Conservation (phyloP, 2,329 filamentous ascomycete genomes). For the Elsinoe australis region DNA sequence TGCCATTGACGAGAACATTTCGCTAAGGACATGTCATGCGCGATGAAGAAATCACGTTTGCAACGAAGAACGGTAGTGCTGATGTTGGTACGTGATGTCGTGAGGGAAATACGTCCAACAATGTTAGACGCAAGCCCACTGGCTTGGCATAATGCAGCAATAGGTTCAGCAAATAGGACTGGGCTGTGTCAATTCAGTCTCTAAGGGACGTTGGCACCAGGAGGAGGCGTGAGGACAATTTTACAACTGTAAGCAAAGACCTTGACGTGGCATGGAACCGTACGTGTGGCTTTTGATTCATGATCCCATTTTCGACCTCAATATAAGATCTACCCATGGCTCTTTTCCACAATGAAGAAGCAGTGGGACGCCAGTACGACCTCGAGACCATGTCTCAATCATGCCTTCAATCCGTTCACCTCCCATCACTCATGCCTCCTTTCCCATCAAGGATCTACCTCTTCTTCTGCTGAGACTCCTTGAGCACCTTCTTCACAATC, state of each 20-base stretch:
- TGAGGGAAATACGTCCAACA: no score
- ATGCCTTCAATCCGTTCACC: neutral
- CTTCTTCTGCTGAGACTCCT: conserved; percentile 85
- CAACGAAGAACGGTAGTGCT: no score
- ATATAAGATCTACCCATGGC: conserved; percentile 12
- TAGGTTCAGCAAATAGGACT: no score
- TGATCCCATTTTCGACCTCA: conserved; percentile 13
- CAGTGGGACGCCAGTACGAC: conserved; percentile 10
- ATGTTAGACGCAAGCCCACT: no score
- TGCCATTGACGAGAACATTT: neutral
- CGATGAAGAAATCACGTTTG: no score
- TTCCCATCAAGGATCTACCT: conserved; percentile 28
- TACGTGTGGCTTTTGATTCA: conserved; percentile 8
- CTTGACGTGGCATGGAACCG: no score
- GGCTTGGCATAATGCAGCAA: no score
- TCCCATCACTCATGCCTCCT: neutral
- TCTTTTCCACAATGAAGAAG: conserved; percentile 4
- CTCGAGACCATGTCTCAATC: conserved; percentile 11
- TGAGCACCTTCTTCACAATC: conserved; percentile 99
- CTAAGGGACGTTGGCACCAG: no score
- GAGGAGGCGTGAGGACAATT: no score
- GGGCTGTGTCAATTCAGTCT: no score
- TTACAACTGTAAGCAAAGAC: no score
- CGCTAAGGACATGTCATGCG: neutral
- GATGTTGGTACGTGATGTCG: no score